These are phyloP conservation scores for Zygoascus flipseniorum DNA, from an alignment of 805 yeast genomes.

Conservation along the genomic window DNA sequence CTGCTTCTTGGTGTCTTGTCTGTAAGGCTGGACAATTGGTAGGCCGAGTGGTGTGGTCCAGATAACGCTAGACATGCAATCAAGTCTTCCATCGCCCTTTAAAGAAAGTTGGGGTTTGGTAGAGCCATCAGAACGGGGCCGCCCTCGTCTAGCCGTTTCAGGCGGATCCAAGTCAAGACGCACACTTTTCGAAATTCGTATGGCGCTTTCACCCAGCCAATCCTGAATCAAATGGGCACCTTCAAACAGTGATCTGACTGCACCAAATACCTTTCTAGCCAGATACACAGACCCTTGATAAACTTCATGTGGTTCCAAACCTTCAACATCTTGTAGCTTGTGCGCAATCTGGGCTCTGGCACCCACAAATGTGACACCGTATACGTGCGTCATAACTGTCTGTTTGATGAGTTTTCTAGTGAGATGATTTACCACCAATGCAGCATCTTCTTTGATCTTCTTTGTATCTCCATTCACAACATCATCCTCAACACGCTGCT, in stretches of 20 bases:
- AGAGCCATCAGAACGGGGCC: constrained; percentile 12
- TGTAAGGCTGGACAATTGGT: constrained; percentile 95
- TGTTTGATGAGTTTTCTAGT: constrained; percentile 89
- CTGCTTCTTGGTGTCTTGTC: constrained; percentile 55
- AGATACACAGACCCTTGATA: constrained; percentile 53
- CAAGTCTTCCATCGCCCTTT: constrained; percentile 40
- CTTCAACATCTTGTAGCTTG: constrained; percentile 56
- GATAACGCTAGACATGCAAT: constrained; percentile 76
- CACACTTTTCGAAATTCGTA: constrained; percentile 67
- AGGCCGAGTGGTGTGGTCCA: constrained; percentile 97
- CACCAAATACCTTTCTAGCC: constrained; percentile 68
- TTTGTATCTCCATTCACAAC: constrained; percentile 17
- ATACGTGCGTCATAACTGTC: constrained; percentile 96
- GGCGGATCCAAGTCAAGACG: constrained; percentile 48
- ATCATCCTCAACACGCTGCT: constrained; percentile 40
- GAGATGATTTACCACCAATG: constrained; percentile 50
- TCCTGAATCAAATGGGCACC: constrained; percentile 95
- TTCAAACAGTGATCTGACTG: constrained; percentile 75
- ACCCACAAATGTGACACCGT: constrained; percentile 92
- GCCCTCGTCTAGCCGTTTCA: constrained; percentile 13
- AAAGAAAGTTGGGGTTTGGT: constrained; percentile 17
- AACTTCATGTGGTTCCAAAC: constrained; percentile 38
- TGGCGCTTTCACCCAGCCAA: constrained; percentile 88
- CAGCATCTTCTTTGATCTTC: constrained; percentile 21
- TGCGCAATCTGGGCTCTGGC: constrained; percentile 83